phyloP scores from a whole-genome alignment of 192 early-diverging fungal genomes.

The Ramicandelaber brevisporus region DNA sequence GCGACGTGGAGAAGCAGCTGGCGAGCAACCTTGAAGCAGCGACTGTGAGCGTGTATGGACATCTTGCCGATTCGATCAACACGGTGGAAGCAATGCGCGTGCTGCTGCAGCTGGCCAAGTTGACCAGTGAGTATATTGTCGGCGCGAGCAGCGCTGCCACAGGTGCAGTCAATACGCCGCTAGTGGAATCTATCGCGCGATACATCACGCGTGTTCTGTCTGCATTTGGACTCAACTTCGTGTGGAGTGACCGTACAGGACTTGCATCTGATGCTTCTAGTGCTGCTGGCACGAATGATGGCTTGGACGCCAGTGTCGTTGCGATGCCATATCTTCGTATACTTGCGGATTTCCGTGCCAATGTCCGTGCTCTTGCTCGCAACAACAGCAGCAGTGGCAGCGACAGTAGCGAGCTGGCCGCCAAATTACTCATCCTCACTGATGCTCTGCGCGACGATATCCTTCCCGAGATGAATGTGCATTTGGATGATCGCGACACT shows the following conservation, averaged over 20 bases:
- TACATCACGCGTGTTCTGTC: constrained; percentile 47
- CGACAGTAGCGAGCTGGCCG: background rate
- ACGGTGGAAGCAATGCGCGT: constrained; percentile 51
- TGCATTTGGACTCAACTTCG: constrained; percentile 58
- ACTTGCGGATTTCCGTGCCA: constrained; percentile 55
- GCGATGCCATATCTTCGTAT: constrained; percentile 43
- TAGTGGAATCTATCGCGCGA: constrained; percentile 39
- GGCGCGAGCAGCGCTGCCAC: constrained; percentile 15
- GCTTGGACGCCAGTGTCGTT: constrained; percentile 8
- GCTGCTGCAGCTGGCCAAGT: constrained; percentile 39
- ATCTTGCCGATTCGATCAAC: constrained; percentile 82
- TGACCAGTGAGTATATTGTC: constrained; percentile 46
- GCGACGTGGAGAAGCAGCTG: constrained; percentile 43
- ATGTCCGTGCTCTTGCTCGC: constrained; percentile 36
- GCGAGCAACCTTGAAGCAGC: constrained; percentile 28
- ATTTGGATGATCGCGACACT: constrained; percentile 85
- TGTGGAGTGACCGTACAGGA: too few relatives aligned
- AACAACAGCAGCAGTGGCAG: too few relatives aligned
- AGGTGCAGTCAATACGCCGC: constrained; percentile 19
- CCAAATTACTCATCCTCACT: constrained; percentile 32
- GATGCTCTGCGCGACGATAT: constrained; percentile 75
- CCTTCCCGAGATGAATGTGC: constrained; percentile 62
- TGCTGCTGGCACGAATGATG: constrained; percentile 5
- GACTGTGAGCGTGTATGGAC: constrained; percentile 44
- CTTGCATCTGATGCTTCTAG: too few relatives aligned